Base-by-base conservation (phyloP, 2,329 filamentous ascomycete species). In the Diaporthe australafricana region DNA sequence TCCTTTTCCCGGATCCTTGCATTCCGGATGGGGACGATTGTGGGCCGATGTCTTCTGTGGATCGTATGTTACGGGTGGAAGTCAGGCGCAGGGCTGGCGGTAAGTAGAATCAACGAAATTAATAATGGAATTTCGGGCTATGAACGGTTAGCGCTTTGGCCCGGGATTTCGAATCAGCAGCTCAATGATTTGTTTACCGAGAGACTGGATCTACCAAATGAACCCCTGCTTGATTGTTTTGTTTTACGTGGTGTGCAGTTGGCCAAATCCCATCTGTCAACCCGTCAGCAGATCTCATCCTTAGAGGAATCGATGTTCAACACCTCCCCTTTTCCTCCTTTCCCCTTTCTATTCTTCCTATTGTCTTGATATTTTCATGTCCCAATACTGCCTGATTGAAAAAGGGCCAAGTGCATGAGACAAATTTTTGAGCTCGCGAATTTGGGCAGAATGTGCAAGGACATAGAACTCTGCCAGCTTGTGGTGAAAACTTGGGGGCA, bases 31-130 rank as follows among this genome's bases (percentile, higher is more conserved):
- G 42, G 53, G 67, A 52, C 22, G 53, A 42, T 60, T 60, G 56
- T 69, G 67, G 67, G 53, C 27, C 45, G 53, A 69, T 69, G 40
- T 52, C 32, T 42, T 14, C 9, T 42, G 67, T 69, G 67, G 53
- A 69, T 69, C 67, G 45, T 60, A 69, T 17, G 67, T 69, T 69
- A n/a, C 53, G 17, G 20, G 25, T 16, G 17, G 53, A 60, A 69
- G 67, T 69, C 67, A 69, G 30, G 32, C 22, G 53, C 27, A 50
- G 53, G 45, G 53, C 32, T 32, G 32, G 67, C 67, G 67, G 67
- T 62, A 50, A 69, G 32, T 16, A 38, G 38, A 22, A 20, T 20
- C 38, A 60, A 52, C 25, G 16, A 52, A 38, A 69, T 69, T 38
- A 50, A n/a, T 7, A 22, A 40, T 40, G n/a, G 22, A 6, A 30